A percentile compares a stretch with the other conserved stretches of the same genome.
Evolutionary conservation across 208 protist species (phyloP).

Genomic region (Acanthamoeba quina): DNA sequence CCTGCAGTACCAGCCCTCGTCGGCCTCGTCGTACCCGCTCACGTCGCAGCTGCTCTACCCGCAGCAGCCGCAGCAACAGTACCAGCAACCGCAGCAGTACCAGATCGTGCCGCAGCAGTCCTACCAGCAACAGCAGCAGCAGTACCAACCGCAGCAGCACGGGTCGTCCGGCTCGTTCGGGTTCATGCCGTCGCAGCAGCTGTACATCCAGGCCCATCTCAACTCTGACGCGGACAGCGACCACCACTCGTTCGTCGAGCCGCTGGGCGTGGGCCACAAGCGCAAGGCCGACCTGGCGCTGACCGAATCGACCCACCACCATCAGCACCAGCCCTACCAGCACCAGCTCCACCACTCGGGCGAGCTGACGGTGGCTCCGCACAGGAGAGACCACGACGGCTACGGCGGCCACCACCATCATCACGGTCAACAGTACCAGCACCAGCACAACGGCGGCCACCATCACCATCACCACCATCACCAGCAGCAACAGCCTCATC

Average conservation of each 20-base stretch:
- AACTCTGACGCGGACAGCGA: background rate
- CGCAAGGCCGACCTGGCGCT: background rate
- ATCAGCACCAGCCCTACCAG: background rate
- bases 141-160: background rate
- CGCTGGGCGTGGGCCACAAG: background rate
- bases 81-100: background rate
- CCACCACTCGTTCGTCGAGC: background rate
- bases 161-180: background rate
- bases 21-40: background rate
- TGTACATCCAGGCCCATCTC: background rate
- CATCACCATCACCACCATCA: background rate
- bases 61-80: background rate
- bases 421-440: background rate
- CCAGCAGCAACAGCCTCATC: background rate
- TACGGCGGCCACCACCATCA: background rate
- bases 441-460: background rate
- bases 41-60: background rate
- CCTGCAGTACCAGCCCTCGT: background rate
- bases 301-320: background rate
- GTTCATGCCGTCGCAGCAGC: background rate
- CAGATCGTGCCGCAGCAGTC: background rate
- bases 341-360: background rate
- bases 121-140: constrained; percentile 28
- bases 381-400: background rate
- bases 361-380: background rate